Evolutionary conservation across 345 rosid species (phyloP), one percentile per base, ranked within the genome.

Genomic region (Eutrema heterophyllum): DNA sequence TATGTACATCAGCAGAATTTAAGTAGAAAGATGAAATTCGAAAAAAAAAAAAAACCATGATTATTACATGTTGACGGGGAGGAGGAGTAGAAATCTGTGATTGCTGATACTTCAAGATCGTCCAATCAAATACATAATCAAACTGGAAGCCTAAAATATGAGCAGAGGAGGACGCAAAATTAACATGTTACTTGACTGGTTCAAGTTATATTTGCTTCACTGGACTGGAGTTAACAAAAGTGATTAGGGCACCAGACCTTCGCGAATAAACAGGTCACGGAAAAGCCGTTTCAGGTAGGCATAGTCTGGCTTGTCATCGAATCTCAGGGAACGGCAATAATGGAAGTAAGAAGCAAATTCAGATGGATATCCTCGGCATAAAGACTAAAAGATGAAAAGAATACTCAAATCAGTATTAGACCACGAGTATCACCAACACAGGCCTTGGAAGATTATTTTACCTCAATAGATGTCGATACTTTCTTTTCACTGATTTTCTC

Each of bases 51-150:
- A 61, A 39, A 73, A 64, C 24, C 43, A 58, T 21, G 57, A 53
- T n/a, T 39, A 89, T 82, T 83, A 91, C 96, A 68, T 61, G 74
- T 40, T 84, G 74, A 72, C 90, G 92, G 33, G 90, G 81, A 54
- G 89, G 84, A 32, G 89, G 86, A 80, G 85, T 80, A 41, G 91
- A 64, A 72, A 85, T 80, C 74, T 86, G 96, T 63, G 93, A 85
- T 65, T 89, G 93, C 82, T 91, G 96, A 83, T 86, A 90, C 77
- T 92, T 90, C 86, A 92, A 79, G 74, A 92, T 90, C 29, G 97
- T 90, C 98, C 98, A 92, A 68, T 92, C 98, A 81, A 88, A 92
- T 53, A 92, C 93, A 79, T 90, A 84, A 76, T 92, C 96, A 75
- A 86, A 88, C 82, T 92, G 93, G 80, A 90, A 92, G 44, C 98